Evolutionary conservation across 2,329 filamentous ascomycete genomes (phyloP), one percentile per base, ranked within the genome.

Genomic region (Reticulascus tulasneorum): DNA sequence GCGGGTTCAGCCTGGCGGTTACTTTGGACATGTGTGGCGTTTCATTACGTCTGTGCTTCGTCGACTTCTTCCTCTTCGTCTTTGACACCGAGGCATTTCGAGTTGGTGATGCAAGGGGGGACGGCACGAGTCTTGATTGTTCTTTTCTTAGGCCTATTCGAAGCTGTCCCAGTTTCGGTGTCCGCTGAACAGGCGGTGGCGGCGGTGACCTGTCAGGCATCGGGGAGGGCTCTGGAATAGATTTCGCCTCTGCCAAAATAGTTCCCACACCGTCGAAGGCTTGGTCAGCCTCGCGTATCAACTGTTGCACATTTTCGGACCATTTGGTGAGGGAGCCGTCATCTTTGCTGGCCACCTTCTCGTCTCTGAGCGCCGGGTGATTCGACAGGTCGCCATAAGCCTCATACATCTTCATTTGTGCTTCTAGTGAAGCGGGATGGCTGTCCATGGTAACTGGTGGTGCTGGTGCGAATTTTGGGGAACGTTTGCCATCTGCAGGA

Each of bases 231-330:
- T 48, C 51, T n/a, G 53, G 50, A 13, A 49, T 40, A 15, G 54
- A 40, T 38, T 54, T 55, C 13, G 60, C 58, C 34, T 69, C 59
- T 23, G 55, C 56, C 24, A 74, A 52, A 13, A 63, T 62, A 33
- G 52, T 56, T 4, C 61, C 65, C 17, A 70, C 63, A 10, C 63
- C 60, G 49, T 64, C 61, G 52, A 75, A 75, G 19, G 71, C 69
- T 38, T 68, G 60, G 41, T 76, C 70, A 5, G 70, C 66, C 47
- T 75, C 64, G 42, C 59, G 56, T 29, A 73, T 69, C 42, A 76
- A 59, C 42, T 66, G 58, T 34, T 67, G 60, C 4, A 71, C 55
- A 38, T 62, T 62, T 24, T 64, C 55, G 10, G 58, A 60, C 46
- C 59, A 49, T 24, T 40, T 40, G 23, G 45, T 46, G 42, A 26